Evolutionary conservation across 768 basidiomycete species (phyloP), one percentile per base, ranked within the genome.

Genomic region (Mycena filopes): DNA sequence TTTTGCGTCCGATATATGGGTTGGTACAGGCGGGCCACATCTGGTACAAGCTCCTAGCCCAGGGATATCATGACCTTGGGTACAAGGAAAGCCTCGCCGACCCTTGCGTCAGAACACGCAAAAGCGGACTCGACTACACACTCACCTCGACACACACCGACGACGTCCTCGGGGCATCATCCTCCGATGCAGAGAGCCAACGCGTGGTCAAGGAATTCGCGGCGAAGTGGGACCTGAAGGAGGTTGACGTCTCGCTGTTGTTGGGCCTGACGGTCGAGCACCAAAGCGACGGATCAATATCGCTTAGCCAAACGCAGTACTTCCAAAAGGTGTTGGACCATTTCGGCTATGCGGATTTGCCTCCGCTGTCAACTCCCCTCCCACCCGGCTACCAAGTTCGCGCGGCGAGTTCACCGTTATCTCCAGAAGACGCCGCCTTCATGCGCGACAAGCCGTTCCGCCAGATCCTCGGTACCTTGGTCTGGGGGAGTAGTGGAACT

Each of bases 221-320:
- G 15, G 49, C 49, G 4, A 50, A 50, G n/a, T 50, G 49, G 49
- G 49, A 50, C 49, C 20, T 50, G 49, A 50, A 50, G 29, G 49
- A 50, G 28, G 49, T 50, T 10, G 49, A 50, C 29, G 49, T 50
- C 29, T 26, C 49, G 49, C 15, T 50, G 49, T 31, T 50, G 49
- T 28, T 50, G 49, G 49, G 49, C 21, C 33, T 33, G 33, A 33
- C 33, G 33, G 33, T 33, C 7, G 33, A 33, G 12, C 6, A 33
- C 7, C 33, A 7, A 33, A 33, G 33, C 33, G 33, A 33, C 12
- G 33, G 33, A 33, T 33, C 33, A 33, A 33, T 33, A 7, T 6
- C 33, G 33, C 33, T 33, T 33, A 33, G 33, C 33, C 33, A 33
- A 33, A 33, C 33, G 12, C 33, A 33, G 33, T 33, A 33, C 12